Percentiles rank a stretch among this genome's conserved stretches.
phyloP scores from a whole-genome alignment of 345 rosid genomes.

The Eucalyptus polyanthemos region DNA sequence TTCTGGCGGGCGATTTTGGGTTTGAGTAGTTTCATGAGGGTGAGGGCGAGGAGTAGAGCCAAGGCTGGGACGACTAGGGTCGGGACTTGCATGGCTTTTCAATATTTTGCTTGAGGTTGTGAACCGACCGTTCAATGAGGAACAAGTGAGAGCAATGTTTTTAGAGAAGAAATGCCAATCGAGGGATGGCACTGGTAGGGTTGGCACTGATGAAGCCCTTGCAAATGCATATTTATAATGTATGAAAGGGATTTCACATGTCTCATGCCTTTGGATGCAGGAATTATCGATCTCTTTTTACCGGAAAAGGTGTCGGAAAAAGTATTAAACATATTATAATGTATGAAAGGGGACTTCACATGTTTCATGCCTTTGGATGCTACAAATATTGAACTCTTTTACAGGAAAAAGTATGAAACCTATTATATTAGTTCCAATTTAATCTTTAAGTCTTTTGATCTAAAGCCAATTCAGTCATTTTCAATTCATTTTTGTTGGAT shows the following conservation, averaged over 20 bases:
- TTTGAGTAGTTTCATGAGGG: too few species aligned
- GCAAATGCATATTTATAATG: not conserved
- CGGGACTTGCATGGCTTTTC: too few species aligned
- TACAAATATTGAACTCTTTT: not conserved
- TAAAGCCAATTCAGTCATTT: rapidly evolving
- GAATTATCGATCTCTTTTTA: not conserved
- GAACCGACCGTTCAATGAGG: not conserved
- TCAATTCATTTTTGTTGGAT: too few species aligned
- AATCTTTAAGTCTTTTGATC: too few species aligned
- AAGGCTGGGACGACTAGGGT: too few species aligned
- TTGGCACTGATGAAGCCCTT: not conserved
- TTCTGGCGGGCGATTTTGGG: too few species aligned
- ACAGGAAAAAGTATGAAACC: not conserved
- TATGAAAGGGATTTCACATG: not conserved
- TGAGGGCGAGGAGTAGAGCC: too few species aligned
- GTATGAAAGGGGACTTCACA: not conserved
- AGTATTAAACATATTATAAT: too few species aligned
- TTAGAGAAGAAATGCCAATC: not conserved
- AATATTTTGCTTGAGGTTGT: not conserved
- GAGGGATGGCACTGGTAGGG: not conserved
- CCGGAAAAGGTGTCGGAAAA: too few species aligned
- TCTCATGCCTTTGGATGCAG: not conserved
- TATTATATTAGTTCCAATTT: too few species aligned
- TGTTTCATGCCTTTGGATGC: not conserved
- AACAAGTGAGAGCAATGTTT: not conserved